Evolutionary conservation across 2,329 filamentous ascomycete species (phyloP).

Genomic region (Xylaria sp.): DNA sequence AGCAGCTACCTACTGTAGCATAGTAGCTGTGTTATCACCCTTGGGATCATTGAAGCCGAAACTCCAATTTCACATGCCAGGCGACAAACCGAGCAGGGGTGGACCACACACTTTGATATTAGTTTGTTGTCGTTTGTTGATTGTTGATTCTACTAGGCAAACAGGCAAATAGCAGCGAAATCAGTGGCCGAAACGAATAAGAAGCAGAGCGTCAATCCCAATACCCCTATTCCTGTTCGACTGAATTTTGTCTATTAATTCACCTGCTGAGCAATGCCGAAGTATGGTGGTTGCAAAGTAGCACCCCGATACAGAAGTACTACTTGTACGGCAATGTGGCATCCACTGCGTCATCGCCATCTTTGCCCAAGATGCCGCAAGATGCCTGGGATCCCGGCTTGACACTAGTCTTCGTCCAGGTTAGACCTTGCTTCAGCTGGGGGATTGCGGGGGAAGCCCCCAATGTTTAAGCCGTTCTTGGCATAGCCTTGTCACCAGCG

Average conservation of each 20-base stretch:
- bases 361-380: slow-evolving; percentile 9
- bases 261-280: background rate
- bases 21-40: too few species aligned
- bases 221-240: background rate
- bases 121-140: background rate
- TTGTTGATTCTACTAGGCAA: background rate
- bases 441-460: slow-evolving; percentile 21
- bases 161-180: too few species aligned
- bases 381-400: slow-evolving; percentile 20
- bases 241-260: background rate
- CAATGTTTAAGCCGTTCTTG: slow-evolving; percentile 2
- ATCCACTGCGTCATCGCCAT: slow-evolving; percentile 31
- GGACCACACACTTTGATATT: background rate
- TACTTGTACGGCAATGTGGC: background rate
- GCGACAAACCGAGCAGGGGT: background rate
- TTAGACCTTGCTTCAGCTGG: slow-evolving; percentile 19
- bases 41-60: background rate
- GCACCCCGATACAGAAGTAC: background rate
- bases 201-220: background rate
- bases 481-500: slow-evolving; percentile 23
- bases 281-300: background rate
- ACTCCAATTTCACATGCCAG: slow-evolving; percentile 30
- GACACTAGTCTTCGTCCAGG: background rate
- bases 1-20: too few species aligned
- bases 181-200: background rate